Evolutionary conservation across 2,329 filamentous ascomycete species (phyloP).

Genomic region (Aureobasidium namibiae): DNA sequence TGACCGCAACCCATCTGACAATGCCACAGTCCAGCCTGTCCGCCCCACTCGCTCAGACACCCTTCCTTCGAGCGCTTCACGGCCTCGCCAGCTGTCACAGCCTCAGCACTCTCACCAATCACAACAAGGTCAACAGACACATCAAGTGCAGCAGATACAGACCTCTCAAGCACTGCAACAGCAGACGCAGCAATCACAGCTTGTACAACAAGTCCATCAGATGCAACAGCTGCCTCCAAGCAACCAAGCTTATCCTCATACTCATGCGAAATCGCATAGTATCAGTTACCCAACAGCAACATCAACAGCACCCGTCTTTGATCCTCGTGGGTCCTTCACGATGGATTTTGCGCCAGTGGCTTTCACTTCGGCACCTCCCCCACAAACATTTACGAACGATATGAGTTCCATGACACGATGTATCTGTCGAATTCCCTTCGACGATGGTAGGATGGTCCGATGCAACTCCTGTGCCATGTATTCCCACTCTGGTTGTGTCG

Average conservation of each 20-base stretch:
- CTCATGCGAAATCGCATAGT: constrained; percentile 13
- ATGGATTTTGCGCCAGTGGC: constrained; percentile 3
- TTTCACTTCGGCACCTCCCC: constrained; percentile 9
- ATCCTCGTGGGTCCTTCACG: constrained; percentile 10
- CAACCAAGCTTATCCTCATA: background rate
- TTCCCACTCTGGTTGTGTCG: constrained; percentile 52
- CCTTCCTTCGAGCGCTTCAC: background rate
- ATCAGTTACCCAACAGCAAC: background rate
- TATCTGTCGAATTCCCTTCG: constrained; percentile 47
- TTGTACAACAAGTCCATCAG: background rate
- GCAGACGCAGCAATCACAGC: constrained; percentile 2
- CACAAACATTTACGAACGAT: constrained; percentile 11
- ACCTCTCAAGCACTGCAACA: background rate
- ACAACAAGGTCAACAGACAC: background rate
- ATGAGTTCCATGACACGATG: constrained; percentile 40
- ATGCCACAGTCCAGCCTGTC: background rate
- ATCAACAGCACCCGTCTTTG: constrained; percentile 8
- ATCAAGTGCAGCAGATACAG: background rate
- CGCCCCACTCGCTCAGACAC: background rate
- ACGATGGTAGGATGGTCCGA: constrained; percentile 51
- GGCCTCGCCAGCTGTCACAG: background rate
- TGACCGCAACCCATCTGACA: constrained; percentile 16
- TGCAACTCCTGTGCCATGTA: constrained; percentile 58
- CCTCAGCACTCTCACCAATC: background rate
- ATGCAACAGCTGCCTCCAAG: constrained; percentile 5